Percentiles rank a stretch among this genome's conserved stretches.
phyloP scores from a whole-genome alignment of 176 grass and related monocot genomes.

The Juncus inflexus region DNA sequence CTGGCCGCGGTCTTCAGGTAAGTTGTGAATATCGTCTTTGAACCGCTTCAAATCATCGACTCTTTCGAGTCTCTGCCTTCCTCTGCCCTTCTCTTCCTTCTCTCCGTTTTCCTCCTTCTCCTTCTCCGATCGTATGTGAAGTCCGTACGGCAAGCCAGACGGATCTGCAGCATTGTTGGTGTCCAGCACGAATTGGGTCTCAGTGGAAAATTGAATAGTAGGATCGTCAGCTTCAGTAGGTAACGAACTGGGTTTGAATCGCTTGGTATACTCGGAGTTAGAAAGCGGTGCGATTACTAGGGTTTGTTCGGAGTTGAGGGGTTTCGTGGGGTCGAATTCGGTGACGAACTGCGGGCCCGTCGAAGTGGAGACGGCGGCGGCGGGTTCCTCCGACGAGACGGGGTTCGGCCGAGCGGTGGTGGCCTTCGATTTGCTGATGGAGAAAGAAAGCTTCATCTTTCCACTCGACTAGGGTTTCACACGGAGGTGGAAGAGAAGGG shows the following conservation, averaged over 20 bases:
- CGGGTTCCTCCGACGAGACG: background rate
- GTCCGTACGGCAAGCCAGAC: slow-evolving; percentile 56
- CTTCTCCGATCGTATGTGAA: slow-evolving; percentile 43
- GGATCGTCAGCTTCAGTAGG: slow-evolving; percentile 74
- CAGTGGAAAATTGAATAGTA: slow-evolving; percentile 30
- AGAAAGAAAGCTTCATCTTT: slow-evolving; percentile 76
- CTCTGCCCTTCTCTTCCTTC: background rate
- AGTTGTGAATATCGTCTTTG: slow-evolving; percentile 67
- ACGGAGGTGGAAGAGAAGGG: too few relatives aligned
- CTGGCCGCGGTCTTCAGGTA: slow-evolving; percentile 60
- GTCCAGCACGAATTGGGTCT: slow-evolving; percentile 64
- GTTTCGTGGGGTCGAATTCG: slow-evolving; percentile 70
- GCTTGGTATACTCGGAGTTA: slow-evolving; percentile 55
- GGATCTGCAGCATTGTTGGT: slow-evolving; percentile 58
- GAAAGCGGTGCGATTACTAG: slow-evolving; percentile 69
- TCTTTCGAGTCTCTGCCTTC: background rate
- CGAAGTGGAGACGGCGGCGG: slow-evolving; percentile 1
- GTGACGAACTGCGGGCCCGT: slow-evolving; percentile 58
- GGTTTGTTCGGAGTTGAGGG: slow-evolving; percentile 32
- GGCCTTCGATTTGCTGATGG: slow-evolving; percentile 50
- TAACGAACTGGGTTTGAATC: slow-evolving; percentile 50
- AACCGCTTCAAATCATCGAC: slow-evolving; percentile 49
- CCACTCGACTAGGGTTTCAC: slow-evolving; percentile 7
- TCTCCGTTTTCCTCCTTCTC: slow-evolving; percentile 14
- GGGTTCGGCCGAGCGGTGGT: slow-evolving; percentile 1